Conservation (phyloP, 768 basidiomycete species). For the Coprinellus micaceus region DNA sequence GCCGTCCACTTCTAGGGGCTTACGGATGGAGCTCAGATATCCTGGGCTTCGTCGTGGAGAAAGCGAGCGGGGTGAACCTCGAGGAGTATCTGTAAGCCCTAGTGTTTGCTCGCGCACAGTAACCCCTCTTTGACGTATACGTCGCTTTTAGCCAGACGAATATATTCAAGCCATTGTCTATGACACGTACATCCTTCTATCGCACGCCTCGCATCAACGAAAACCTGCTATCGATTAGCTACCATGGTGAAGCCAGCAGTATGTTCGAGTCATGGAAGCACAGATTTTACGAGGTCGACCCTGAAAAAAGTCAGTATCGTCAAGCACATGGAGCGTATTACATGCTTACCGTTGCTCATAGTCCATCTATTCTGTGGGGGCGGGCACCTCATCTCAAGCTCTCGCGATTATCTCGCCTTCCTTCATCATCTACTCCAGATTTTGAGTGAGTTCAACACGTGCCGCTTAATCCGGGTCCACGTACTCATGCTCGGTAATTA, state of each 20-base stretch:
- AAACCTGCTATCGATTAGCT: background rate
- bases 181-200: background rate
- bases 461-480: no score
- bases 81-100: conserved; percentile 27
- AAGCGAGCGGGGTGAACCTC: conserved; percentile 22
- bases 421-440: background rate
- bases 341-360: background rate
- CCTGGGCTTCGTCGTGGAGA: conserved; percentile 27
- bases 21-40: conserved; percentile 25
- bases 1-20: conserved; percentile 11
- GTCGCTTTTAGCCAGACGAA: background rate
- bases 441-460: background rate
- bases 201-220: background rate
- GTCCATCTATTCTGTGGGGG: background rate
- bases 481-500: background rate
- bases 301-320: background rate
- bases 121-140: no score
- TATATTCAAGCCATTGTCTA: background rate
- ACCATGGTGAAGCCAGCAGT: background rate
- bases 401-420: background rate
- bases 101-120: no score
- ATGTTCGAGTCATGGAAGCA: background rate
- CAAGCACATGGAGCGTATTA: background rate
- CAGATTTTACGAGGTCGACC: background rate
- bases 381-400: background rate